These are phyloP conservation scores for Paramecium bursaria DNA, from an alignment of 73 alveolate genomes.

Conservation along the genomic window DNA sequence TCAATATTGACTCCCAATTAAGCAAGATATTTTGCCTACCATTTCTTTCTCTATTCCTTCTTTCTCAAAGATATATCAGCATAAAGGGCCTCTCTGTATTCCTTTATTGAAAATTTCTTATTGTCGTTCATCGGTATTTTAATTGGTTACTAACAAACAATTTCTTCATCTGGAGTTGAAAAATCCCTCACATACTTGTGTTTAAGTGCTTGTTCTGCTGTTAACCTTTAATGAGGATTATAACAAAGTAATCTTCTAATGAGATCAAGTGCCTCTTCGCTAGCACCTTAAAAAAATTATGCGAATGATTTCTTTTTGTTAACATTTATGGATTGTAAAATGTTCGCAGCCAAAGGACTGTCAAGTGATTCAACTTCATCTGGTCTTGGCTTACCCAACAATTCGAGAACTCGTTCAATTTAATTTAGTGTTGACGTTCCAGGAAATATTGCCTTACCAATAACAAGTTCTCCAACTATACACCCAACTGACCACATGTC, in stretches of 20 bases:
- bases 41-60: conserved; percentile 79
- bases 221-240: conserved; percentile 80
- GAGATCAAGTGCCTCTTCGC: conserved; percentile 86
- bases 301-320: conserved; percentile 75
- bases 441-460: conserved; percentile 87
- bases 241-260: conserved; percentile 70
- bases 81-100: conserved; percentile 84
- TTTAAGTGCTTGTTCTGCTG: conserved; percentile 85
- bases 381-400: conserved; percentile 82
- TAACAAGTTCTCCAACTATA: conserved; percentile 82
- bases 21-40: conserved; percentile 69
- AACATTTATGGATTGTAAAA: conserved; percentile 76
- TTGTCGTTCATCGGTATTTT: conserved; percentile 85
- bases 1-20: conserved; percentile 32
- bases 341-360: conserved; percentile 77
- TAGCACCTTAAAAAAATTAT: conserved; percentile 78
- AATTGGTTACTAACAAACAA: conserved; percentile 79
- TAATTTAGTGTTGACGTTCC: conserved; percentile 84
- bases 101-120: conserved; percentile 80
- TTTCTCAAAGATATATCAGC: conserved; percentile 79
- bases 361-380: conserved; percentile 84
- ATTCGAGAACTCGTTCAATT: conserved; percentile 80
- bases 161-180: conserved; percentile 83
- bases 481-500: conserved; percentile 98
- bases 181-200: conserved; percentile 87